Base-by-base conservation (phyloP, 495 filamentous ascomycete genomes). In the Penicillium argentinense region DNA sequence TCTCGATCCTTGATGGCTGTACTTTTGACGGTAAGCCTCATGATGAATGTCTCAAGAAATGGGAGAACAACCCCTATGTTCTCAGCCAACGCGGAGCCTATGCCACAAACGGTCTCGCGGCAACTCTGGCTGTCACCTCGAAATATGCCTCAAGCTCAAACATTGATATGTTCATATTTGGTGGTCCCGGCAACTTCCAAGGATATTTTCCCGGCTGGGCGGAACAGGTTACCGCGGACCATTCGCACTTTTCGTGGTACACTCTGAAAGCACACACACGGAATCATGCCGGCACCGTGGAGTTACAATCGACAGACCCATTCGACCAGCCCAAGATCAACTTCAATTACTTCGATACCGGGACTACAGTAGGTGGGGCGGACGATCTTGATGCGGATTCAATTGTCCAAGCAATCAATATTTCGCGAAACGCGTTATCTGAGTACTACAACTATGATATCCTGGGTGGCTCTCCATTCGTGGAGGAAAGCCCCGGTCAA, bases 231-330 rank as follows among this genome's bases (percentile, higher is more conserved):
- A 47, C 47, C 8, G 30, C 22, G 2, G 53, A 50, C 11, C 45
- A 63, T 8, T 42, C 58, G 21, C 67, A 56, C 51, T 66, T 62
- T 39, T 51, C 67, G 17, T 82, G 76, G 77, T 56, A 66, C 0
- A 56, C 73, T 1, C 63, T 83, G 1, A 81, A 82, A 54, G 68
- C 73, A 33, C 72, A 73, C 41, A 69, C 76, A n/a, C 72, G 72
- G 12, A 76, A 73, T 22, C 72, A 69, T 29, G 67, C 72, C 1
- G 79, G 78, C 5, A 68, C 67, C 7, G 78, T 82, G 1, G 56
- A 43, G 1, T 64, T 82, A 3, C 40, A 46, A 5, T 78, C 76
- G 0, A 61, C 63, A 0, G 71, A 80, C 28, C 78, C 78, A 3
- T 71, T 66, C 14, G 73, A 79, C 47, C 55, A 59, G 34, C 78